Percentiles rank a stretch among this genome's conserved stretches.
phyloP scores from a whole-genome alignment of 2,329 filamentous ascomycete species.

The Aspergillus sp. region DNA sequence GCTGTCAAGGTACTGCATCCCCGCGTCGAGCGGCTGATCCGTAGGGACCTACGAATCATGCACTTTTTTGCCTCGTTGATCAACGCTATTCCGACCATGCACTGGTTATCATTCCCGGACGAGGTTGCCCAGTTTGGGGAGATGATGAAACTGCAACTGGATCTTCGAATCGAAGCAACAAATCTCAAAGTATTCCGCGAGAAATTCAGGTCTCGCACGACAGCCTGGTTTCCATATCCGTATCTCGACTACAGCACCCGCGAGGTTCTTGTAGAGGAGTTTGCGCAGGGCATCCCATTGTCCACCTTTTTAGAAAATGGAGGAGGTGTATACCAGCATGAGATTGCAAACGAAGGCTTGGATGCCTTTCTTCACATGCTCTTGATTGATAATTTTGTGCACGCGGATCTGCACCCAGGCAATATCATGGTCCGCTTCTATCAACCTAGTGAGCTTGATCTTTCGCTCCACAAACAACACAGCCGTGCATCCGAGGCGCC shows the following conservation, averaged over 20 bases:
- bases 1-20: constrained; percentile 96
- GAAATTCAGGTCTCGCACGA: constrained; percentile 86
- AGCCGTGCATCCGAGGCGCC: constrained; percentile 48
- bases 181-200: constrained; percentile 85
- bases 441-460: constrained; percentile 72
- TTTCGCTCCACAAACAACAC: constrained; percentile 57
- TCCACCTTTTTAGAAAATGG: constrained; percentile 89
- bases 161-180: constrained; percentile 90
- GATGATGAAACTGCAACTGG: constrained; percentile 98
- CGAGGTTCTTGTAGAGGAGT: constrained; percentile 92
- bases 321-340: constrained; percentile 87
- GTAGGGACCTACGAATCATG: constrained; percentile 95
- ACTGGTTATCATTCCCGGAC: constrained; percentile 95
- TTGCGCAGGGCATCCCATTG: constrained; percentile 89
- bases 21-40: constrained; percentile 83
- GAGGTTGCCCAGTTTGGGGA: constrained; percentile 93
- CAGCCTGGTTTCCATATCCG: constrained; percentile 95
- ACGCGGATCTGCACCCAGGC: constrained; percentile 93
- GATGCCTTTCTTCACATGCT: constrained; percentile 97
- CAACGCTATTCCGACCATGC: constrained; percentile 88
- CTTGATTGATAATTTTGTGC: constrained; percentile 95
- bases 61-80: constrained; percentile 82
- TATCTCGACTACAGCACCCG: constrained; percentile 92
- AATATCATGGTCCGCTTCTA: constrained; percentile 99
- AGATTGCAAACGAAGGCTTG: constrained; percentile 92